Evolutionary conservation across 2,329 filamentous ascomycete species (phyloP), one percentile per base, ranked within the genome.

Genomic region (Tolypocladium pustulatum): DNA sequence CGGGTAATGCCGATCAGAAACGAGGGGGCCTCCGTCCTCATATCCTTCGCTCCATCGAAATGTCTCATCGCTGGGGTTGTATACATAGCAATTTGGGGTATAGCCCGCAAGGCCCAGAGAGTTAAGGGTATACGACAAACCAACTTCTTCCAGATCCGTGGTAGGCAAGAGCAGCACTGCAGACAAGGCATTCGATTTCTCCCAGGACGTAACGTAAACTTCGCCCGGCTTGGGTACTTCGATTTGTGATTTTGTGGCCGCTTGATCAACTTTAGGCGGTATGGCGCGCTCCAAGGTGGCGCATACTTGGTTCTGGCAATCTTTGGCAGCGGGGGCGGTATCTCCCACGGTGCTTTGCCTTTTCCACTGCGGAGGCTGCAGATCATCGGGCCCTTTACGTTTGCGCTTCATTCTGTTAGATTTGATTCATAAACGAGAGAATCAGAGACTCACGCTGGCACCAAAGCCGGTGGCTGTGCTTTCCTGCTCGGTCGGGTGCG

Each of bases 1-100:
- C 0, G 64, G 64, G 32, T 64, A 66, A 37, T 61, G 56, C 3
- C 64, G 62, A 22, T 61, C 55, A 5, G 54, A 40, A 3, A 60
- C 59, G 9, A 59, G 54, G 22, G 32, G 1, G 15, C 59, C 59
- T 1, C 60, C 59, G 4, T 58, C 38, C 17, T 61, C 54, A 15
- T 65, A 65, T 4, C 37, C 54, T n/a, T 55, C 55, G 1, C 54
- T 34, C 62, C 60, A 66, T 12, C 22, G 30, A 10, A 61, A 59
- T 20, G 51, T 53, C 1, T 59, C n/a, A 0, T 22, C 52, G 2
- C 25, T 27, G 7, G 4, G 43, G 20, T 54, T 56, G 30, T 61
- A 61, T 30, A 55, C 54, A 36, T 60, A 58, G 20, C 56, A 60
- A 25, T 38, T 20, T 7, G 59, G 56, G 17, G 56, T 59, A 7